Conservation (phyloP, 768 basidiomycete species). For the Phylloporus sp. region DNA sequence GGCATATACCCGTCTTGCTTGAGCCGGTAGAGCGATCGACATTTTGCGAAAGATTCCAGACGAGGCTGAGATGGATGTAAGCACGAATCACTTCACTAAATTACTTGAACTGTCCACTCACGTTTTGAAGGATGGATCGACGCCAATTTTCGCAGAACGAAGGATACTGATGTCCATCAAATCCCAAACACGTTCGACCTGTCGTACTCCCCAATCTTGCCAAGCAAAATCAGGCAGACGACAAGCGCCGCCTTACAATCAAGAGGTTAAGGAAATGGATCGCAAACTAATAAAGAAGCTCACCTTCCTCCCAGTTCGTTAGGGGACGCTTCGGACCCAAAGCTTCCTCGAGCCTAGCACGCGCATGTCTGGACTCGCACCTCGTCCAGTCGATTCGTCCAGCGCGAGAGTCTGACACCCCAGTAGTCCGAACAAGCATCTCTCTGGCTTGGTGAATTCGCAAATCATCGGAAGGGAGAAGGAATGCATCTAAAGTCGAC, state of each 20-base stretch:
- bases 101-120: constrained; percentile 35
- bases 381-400: constrained; percentile 87
- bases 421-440: constrained; percentile 70
- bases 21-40: constrained; percentile 88
- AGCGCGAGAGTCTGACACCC: constrained; percentile 57
- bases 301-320: constrained; percentile 91
- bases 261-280: not conserved
- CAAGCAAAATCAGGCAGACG: constrained; percentile 86
- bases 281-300: constrained; percentile 10
- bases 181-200: constrained; percentile 95
- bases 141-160: constrained; percentile 71
- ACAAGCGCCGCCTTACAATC: constrained; percentile 62
- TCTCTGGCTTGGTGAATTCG: constrained; percentile 87
- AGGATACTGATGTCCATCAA: constrained; percentile 88
- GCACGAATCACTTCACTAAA: not conserved
- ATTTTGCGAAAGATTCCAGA: constrained; percentile 97
- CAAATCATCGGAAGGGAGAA: constrained; percentile 87
- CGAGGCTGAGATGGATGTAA: constrained; percentile 46
- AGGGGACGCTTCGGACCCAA: constrained; percentile 81
- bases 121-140: constrained; percentile 89
- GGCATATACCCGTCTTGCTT: constrained; percentile 76
- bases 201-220: constrained; percentile 89
- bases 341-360: constrained; percentile 77
- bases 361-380: constrained; percentile 88
- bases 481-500: constrained; percentile 83